phyloP scores from a whole-genome alignment of 768 basidiomycete genomes.

The Lactarius sp. region DNA sequence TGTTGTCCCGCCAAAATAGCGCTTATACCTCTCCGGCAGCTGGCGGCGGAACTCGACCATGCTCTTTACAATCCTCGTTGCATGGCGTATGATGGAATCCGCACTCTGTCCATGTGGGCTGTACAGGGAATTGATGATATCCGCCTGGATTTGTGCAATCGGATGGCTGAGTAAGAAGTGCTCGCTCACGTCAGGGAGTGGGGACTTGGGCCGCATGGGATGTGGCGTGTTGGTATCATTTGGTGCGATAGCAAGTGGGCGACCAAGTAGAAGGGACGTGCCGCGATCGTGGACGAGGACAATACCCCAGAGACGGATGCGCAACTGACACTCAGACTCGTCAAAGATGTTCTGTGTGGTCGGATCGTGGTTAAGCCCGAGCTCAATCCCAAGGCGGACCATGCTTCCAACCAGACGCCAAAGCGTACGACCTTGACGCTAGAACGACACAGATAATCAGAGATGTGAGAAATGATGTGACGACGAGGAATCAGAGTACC shows the following conservation, averaged over 20 bases:
- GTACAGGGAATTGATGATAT: constrained; percentile 84
- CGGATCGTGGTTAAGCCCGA: constrained; percentile 85
- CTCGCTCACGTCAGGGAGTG: constrained; percentile 57
- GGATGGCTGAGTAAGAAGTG: constrained; percentile 75
- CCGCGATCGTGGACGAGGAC: constrained; percentile 85
- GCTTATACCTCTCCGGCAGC: constrained; percentile 66
- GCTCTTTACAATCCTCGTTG: constrained; percentile 72
- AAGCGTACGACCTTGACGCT: constrained; percentile 86
- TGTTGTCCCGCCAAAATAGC: constrained; percentile 74
- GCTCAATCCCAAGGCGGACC: constrained; percentile 75
- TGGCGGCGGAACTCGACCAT: constrained; percentile 65
- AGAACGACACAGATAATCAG: constrained; percentile 22
- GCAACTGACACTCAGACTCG: constrained; percentile 70
- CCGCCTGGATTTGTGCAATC: constrained; percentile 80
- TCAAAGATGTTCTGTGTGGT: constrained; percentile 62
- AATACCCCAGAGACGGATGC: constrained; percentile 80
- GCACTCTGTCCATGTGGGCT: constrained; percentile 65
- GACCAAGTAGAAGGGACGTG: constrained; percentile 81
- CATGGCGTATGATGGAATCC: constrained; percentile 69
- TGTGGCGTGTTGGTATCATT: constrained; percentile 79
- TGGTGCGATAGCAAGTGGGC: constrained; percentile 77
- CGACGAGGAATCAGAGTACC: constrained; percentile 38
- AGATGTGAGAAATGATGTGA: constrained; percentile 9
- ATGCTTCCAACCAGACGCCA: constrained; percentile 87
- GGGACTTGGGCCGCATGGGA: constrained; percentile 48